phyloP scores from a whole-genome alignment of 805 yeast species.

The Lipomyces oligophaga region DNA sequence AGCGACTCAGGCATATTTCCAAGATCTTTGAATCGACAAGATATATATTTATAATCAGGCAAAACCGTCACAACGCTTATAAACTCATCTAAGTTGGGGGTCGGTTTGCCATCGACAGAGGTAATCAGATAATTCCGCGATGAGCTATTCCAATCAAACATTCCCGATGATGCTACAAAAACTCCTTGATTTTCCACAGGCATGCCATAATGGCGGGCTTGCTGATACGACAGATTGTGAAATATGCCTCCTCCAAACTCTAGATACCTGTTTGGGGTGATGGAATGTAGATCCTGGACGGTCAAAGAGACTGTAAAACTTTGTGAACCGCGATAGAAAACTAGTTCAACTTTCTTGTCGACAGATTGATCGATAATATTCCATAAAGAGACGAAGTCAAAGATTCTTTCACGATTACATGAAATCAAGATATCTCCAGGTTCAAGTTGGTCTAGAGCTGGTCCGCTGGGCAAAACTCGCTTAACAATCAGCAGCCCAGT shows the following conservation, averaged over 20 bases:
- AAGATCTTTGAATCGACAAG: slow-evolving; percentile 19
- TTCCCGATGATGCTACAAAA: slow-evolving; percentile 25
- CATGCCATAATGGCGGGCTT: slow-evolving; percentile 26
- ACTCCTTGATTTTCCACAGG: slow-evolving; percentile 25
- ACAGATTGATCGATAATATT: slow-evolving; percentile 20
- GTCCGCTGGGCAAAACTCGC: slow-evolving; percentile 24
- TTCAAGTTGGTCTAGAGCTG: slow-evolving; percentile 21
- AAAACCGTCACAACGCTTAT: slow-evolving; percentile 10
- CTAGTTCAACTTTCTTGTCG: slow-evolving; percentile 5
- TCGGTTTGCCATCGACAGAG: slow-evolving; percentile 15
- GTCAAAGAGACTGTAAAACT: slow-evolving; percentile 4
- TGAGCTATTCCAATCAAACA: slow-evolving; percentile 22
- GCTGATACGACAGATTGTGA: slow-evolving; percentile 27
- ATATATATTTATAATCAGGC: slow-evolving; percentile 20
- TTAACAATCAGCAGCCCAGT: slow-evolving; percentile 23
- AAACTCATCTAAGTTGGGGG: slow-evolving; percentile 22
- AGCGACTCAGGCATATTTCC: slow-evolving; percentile 21
- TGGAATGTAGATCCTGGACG: slow-evolving; percentile 24
- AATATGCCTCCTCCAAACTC: slow-evolving; percentile 28
- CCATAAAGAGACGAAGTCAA: slow-evolving; percentile 20
- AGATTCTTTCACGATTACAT: slow-evolving; percentile 13
- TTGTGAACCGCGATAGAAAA: slow-evolving; percentile 11
- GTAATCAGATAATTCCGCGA: slow-evolving; percentile 23
- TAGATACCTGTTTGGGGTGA: slow-evolving; percentile 22
- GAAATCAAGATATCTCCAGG: slow-evolving; percentile 27